Evolutionary conservation across 495 filamentous ascomycete species (phyloP).

Genomic region (Xylaria flabelliformis): DNA sequence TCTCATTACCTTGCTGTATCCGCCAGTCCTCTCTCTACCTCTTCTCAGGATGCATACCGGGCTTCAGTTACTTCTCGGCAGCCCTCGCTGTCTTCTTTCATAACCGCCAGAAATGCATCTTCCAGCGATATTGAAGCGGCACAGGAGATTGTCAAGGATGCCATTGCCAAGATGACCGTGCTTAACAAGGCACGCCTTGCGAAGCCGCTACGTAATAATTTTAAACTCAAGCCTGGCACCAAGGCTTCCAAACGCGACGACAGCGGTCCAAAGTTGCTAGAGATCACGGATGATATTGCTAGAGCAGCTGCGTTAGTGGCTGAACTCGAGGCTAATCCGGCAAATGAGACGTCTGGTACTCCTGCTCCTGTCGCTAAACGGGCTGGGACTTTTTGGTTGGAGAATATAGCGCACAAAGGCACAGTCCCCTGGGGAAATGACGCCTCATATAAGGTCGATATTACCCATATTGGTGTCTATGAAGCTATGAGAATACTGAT

Average conservation of each 20-base stretch:
- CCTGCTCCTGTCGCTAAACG: slow-evolving; percentile 23
- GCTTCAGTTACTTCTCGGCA: neutral
- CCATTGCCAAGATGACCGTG: slow-evolving; percentile 30
- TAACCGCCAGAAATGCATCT: slow-evolving; percentile 26
- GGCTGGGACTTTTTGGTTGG: slow-evolving; percentile 37
- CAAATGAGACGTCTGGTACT: slow-evolving; percentile 8
- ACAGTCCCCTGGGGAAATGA: slow-evolving; percentile 38
- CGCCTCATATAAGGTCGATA: slow-evolving; percentile 44
- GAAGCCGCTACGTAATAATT: slow-evolving; percentile 31
- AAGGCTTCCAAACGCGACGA: neutral
- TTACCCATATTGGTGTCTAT: neutral
- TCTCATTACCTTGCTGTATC: neutral
- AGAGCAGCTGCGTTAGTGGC: slow-evolving; percentile 41
- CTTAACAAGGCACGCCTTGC: slow-evolving; percentile 32
- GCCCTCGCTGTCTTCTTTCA: slow-evolving; percentile 3
- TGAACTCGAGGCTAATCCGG: slow-evolving; percentile 31
- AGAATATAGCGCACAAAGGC: slow-evolving; percentile 30
- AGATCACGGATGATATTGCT: slow-evolving; percentile 41
- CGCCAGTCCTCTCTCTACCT: neutral
- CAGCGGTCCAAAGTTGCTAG: slow-evolving; percentile 31
- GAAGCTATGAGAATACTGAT: neutral
- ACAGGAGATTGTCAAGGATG: slow-evolving; percentile 30
- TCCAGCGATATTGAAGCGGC: slow-evolving; percentile 30
- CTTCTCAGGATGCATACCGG: neutral
- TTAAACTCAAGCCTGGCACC: slow-evolving; percentile 30